Conservation (phyloP, 2,329 filamentous ascomycete species). For the Coniochaeta pulveracea region DNA sequence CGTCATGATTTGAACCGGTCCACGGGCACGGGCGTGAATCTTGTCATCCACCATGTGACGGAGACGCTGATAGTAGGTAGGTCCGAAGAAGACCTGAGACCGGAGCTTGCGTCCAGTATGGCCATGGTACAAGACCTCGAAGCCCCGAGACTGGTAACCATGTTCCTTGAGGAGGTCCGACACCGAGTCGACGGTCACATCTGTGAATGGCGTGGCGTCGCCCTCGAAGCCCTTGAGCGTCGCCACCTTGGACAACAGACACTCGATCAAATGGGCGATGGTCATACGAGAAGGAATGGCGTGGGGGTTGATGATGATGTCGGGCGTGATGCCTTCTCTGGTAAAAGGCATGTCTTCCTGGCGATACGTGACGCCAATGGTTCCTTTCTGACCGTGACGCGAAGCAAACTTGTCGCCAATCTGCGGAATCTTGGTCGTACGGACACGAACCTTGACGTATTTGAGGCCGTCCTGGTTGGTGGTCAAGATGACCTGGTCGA, state of each 20-base stretch:
- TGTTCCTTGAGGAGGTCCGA: constrained; percentile 77
- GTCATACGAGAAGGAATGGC: constrained; percentile 99
- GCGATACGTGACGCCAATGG: constrained; percentile 94
- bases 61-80: constrained; percentile 96
- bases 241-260: constrained; percentile 90
- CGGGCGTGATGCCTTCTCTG: constrained; percentile 78
- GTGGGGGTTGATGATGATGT: constrained; percentile 98
- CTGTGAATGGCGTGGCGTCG: constrained; percentile 94
- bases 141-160: constrained; percentile 93
- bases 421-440: constrained; percentile 95
- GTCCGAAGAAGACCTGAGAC: constrained; percentile 91
- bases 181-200: constrained; percentile 90
- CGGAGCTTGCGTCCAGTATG: constrained; percentile 91
- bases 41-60: constrained; percentile 99
- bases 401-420: constrained; percentile 99
- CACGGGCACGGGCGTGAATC: constrained; percentile 96
- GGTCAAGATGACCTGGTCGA: constrained; percentile 86
- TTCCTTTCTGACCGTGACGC: constrained; percentile 97
- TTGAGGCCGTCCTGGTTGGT: constrained; percentile 90
- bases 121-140: constrained; percentile 98
- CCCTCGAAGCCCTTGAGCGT: constrained; percentile 90
- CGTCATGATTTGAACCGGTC: constrained; percentile 93
- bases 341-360: constrained; percentile 99
- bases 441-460: constrained; percentile 94
- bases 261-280: constrained; percentile 99